Evolutionary conservation across 2,329 filamentous ascomycete species (phyloP), one percentile per base, ranked within the genome.

Genomic region (Pseudopithomyces chartarum): DNA sequence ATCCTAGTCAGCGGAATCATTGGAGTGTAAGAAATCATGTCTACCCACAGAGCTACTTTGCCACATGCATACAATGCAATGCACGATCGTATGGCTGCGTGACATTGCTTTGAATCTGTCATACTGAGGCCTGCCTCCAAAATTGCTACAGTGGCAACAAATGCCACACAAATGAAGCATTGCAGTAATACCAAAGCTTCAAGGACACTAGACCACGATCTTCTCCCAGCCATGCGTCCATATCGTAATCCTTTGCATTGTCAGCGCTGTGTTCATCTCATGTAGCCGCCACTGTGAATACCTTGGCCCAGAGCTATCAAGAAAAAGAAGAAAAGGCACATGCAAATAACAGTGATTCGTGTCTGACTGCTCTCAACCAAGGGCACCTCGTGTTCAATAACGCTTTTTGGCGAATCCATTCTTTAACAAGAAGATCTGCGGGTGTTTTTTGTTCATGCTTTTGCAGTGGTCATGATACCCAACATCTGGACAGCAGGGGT

Each of bases 51-150:
- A 15, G 63, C 19, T 2, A 72, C 57, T 50, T 78, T 78, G 36
- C 66, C 66, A 11, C 46, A 56, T 23, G 68, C 58, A 53, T 77
- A 78, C 58, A 76, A 71, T 6, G 62, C 62, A 12, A 78, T 65
- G 54, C 76, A 78, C 17, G 74, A 53, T 54, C 71, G 64, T 55
- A 76, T 74, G 2, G 69, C 71, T 13, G 59, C 64, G 17, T 65
- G 47, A 52, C 76, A 78, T 34, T 68, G 59, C 6, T 29, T 44
- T n/a, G 63, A 40, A 11, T 65, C 64, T 6, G 61, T 55, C 5
- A 75, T 48, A 13, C 69, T 70, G n/a, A 74, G 50, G 6, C 69
- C 72, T 17, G 55, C 62, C 17, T 68, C 57, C 1, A 69, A 53
- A 38, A 76, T 57, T 4, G 66, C 64, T 6, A 69, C 60, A 23